These are phyloP conservation scores for Alternaria angustiovoidea DNA, from an alignment of 2,329 filamentous ascomycete genomes.

Conservation along the genomic window DNA sequence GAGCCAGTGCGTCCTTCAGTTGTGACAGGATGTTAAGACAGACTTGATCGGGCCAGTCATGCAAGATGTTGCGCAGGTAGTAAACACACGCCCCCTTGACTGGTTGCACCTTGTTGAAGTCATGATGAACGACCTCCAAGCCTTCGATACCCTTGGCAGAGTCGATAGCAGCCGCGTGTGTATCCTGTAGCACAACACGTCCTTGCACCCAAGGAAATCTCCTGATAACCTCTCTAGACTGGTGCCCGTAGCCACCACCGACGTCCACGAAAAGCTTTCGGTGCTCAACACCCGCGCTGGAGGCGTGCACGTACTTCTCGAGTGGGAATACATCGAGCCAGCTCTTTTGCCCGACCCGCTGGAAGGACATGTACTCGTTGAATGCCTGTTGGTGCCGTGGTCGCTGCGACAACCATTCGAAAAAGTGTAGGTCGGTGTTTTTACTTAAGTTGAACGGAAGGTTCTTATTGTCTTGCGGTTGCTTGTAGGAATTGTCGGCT, in stretches of 20 bases:
- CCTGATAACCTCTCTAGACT: slow-evolving; percentile 8
- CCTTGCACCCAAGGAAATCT: slow-evolving; percentile 6
- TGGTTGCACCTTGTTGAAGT: slow-evolving; percentile 10
- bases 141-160: slow-evolving; percentile 7
- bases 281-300: not conserved
- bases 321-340: slow-evolving; percentile 13
- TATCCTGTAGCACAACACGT: slow-evolving; percentile 10
- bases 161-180: slow-evolving; percentile 11
- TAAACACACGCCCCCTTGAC: slow-evolving; percentile 6
- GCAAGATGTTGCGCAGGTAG: slow-evolving; percentile 13
- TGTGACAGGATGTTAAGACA: slow-evolving; percentile 6
- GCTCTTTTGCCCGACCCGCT: slow-evolving; percentile 12
- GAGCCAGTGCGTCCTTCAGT: slow-evolving; percentile 11
- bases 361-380: slow-evolving; percentile 17
- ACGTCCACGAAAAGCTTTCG: slow-evolving; percentile 9
- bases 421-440: slow-evolving; percentile 11
- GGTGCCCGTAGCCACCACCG: slow-evolving; percentile 11
- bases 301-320: slow-evolving; percentile 1
- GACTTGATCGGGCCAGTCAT: slow-evolving; percentile 13
- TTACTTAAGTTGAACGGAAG: slow-evolving; percentile 9
- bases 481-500: slow-evolving; percentile 9
- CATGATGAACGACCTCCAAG: slow-evolving; percentile 7
- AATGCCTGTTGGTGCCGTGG: slow-evolving; percentile 11
- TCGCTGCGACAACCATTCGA: slow-evolving; percentile 13
- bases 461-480: slow-evolving; percentile 10